phyloP scores from a whole-genome alignment of 1,139 yeast genomes.

The Taphrina confusa region DNA sequence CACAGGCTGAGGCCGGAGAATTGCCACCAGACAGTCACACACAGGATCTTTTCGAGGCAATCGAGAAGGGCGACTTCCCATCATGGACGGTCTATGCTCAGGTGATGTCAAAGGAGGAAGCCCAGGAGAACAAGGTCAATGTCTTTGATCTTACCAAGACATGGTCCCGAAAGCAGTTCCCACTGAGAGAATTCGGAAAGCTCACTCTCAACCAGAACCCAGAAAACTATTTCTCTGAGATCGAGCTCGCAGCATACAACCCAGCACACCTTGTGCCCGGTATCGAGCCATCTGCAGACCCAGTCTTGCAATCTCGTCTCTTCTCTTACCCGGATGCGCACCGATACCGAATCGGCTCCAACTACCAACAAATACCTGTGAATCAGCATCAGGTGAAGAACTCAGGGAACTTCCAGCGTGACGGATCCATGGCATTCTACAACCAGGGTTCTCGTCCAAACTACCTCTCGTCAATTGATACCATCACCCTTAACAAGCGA shows the following conservation, averaged over 20 bases:
- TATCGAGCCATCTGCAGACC: conserved; percentile 82
- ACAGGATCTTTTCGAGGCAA: conserved; percentile 59
- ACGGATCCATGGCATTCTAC: conserved; percentile 80
- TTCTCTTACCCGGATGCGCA: conserved; percentile 88
- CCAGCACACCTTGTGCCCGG: conserved; percentile 85
- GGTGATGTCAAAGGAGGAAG: conserved; percentile 71
- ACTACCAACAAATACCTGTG: conserved; percentile 73
- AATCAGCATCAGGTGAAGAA: conserved; percentile 53
- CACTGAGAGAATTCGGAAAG: conserved; percentile 72
- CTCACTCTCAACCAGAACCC: conserved; percentile 71
- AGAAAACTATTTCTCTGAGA: conserved; percentile 75
- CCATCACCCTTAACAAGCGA: conserved; percentile 53
- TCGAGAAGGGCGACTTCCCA: conserved; percentile 62
- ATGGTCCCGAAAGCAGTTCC: conserved; percentile 79
- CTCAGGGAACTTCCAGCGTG: conserved; percentile 58
- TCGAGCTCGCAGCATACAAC: conserved; percentile 79
- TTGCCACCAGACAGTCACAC: conserved; percentile 65
- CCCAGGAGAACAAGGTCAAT: conserved; percentile 55
- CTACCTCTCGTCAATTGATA: conserved; percentile 51
- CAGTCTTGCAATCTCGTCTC: conserved; percentile 79
- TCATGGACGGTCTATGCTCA: conserved; percentile 68
- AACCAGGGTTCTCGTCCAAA: conserved; percentile 86
- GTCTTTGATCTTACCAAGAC: conserved; percentile 74
- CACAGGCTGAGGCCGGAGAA: conserved; percentile 59
- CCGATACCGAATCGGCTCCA: conserved; percentile 64